Evolutionary conservation across 1,139 yeast genomes (phyloP).

Genomic region (Geotrichum fermentans): DNA sequence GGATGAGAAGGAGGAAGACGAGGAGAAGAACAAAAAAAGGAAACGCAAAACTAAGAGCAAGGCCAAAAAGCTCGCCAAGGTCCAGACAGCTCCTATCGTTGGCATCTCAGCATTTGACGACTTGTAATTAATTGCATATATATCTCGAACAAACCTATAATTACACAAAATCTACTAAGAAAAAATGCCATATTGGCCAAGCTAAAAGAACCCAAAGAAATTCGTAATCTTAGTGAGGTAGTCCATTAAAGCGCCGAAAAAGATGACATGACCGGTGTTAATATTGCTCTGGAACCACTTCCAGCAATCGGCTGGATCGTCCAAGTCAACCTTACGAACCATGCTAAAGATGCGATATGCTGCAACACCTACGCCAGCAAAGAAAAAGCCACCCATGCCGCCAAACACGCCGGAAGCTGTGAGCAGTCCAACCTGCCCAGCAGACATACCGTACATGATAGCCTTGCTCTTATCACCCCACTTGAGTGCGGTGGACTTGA

Average conservation of each 20-base stretch:
- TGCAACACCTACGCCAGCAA: conserved; percentile 58
- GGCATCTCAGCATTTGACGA: conserved; percentile 21
- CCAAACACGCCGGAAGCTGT: conserved; percentile 72
- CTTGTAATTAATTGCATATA: conserved; percentile 7
- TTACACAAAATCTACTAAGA: neutral
- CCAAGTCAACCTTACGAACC: conserved; percentile 68
- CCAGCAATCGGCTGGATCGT: conserved; percentile 81
- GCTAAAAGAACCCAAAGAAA: conserved; percentile 3
- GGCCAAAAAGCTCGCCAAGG: conserved; percentile 22
- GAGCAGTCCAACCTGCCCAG: conserved; percentile 61
- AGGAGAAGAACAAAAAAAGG: conserved; percentile 27
- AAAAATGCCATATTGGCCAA: no score
- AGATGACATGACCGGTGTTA: conserved; percentile 71
- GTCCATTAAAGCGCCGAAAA: conserved; percentile 73
- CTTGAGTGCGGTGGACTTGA: conserved; percentile 88
- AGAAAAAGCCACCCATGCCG: conserved; percentile 83
- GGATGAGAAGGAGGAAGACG: conserved; percentile 27
- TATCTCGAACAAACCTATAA: neutral
- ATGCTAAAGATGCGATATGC: conserved; percentile 61
- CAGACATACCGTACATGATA: conserved; percentile 57
- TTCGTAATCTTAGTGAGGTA: conserved; percentile 41
- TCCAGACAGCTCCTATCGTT: conserved; percentile 10
- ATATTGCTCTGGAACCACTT: conserved; percentile 70
- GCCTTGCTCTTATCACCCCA: conserved; percentile 82
- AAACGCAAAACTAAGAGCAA: conserved; percentile 43